Evolutionary conservation across 225 moss, liverwort and hornwort species (phyloP).

Genomic region (Straminergon stramineum): DNA sequence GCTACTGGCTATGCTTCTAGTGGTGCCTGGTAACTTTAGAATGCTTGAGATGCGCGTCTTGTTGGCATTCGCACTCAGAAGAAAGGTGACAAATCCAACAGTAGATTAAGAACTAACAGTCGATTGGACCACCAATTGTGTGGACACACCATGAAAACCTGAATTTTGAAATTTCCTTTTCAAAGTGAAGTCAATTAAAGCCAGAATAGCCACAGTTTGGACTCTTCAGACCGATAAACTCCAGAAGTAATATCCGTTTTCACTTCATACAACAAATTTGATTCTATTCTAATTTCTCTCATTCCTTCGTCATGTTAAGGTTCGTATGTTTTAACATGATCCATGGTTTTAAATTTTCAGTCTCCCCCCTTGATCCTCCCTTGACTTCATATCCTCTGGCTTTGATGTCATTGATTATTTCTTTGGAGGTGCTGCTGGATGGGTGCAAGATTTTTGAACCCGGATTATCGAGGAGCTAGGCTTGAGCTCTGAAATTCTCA

Average conservation of each 20-base stretch:
- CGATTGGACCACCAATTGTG: neutral
- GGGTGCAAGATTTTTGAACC: neutral
- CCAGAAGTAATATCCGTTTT: neutral
- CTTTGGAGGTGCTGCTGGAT: neutral
- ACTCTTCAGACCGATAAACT: neutral
- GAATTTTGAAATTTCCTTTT: neutral
- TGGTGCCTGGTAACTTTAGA: neutral
- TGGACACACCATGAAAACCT: neutral
- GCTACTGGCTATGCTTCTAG: neutral
- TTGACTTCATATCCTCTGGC: neutral
- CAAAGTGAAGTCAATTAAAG: too few relatives aligned
- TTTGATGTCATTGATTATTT: neutral
- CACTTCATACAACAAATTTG: neutral
- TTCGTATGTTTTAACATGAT: neutral
- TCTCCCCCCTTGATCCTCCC: neutral
- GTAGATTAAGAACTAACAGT: neutral
- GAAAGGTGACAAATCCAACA: neutral
- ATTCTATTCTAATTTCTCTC: neutral
- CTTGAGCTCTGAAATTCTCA: neutral
- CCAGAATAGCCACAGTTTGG: neutral
- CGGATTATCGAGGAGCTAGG: neutral
- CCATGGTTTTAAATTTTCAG: neutral
- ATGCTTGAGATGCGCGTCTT: neutral
- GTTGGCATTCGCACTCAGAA: neutral
- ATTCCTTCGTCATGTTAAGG: neutral